These are phyloP conservation scores for Nitzschia palea DNA, from an alignment of 108 stramenopile genomes.

Conservation along the genomic window DNA sequence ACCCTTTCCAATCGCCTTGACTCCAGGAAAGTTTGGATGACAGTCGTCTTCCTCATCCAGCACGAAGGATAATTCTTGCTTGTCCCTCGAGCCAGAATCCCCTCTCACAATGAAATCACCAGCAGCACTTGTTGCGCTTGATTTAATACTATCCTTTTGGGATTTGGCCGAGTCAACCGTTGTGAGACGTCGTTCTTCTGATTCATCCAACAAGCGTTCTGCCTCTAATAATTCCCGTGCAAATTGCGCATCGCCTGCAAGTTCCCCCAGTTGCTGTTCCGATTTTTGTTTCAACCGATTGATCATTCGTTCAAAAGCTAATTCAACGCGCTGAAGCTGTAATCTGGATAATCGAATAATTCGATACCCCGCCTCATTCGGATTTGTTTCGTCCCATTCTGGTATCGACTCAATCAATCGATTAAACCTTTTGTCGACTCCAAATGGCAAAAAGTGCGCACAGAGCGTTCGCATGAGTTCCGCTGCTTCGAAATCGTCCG, in stretches of 20 bases:
- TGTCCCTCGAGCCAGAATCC: conserved; percentile 12
- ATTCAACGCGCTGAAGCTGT: conserved; percentile 66
- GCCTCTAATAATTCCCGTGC: conserved; percentile 74
- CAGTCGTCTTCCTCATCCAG: conserved; percentile 12
- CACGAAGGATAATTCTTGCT: neutral
- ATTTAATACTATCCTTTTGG: neutral
- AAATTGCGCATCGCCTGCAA: conserved; percentile 49
- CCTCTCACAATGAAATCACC: neutral
- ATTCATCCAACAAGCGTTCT: conserved; percentile 59
- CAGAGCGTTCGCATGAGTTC: conserved; percentile 75
- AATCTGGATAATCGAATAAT: conserved; percentile 62
- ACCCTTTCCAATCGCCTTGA: conserved; percentile 66
- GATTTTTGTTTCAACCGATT: conserved; percentile 40
- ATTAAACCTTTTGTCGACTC: conserved; percentile 42
- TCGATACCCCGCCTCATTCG: conserved; percentile 77
- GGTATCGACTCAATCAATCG: conserved; percentile 32
- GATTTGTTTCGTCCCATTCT: conserved; percentile 74
- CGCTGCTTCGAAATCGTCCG: conserved; percentile 38
- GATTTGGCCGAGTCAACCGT: neutral
- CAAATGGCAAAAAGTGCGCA: conserved; percentile 67
- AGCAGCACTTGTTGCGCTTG: neutral
- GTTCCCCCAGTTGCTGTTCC: conserved; percentile 30
- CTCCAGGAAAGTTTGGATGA: conserved; percentile 69
- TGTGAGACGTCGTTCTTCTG: conserved; percentile 25
- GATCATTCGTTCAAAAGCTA: conserved; percentile 68